A percentile compares a stretch with the other conserved stretches of the same genome.
Conservation (phyloP, 768 basidiomycete species). For the Pluteus cervinus region DNA sequence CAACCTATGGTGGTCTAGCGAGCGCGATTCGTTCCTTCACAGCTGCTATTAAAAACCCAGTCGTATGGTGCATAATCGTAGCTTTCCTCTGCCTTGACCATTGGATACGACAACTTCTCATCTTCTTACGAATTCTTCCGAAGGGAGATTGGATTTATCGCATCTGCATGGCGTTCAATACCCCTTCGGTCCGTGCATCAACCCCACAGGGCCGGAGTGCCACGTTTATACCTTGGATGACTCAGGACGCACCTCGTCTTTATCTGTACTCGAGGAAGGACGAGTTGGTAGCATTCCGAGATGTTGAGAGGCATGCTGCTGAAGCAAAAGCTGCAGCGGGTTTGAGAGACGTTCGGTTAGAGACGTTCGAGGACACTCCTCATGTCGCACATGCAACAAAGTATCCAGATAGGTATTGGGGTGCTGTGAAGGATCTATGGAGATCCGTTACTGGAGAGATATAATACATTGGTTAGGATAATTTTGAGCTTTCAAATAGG, state of each 20-base stretch:
- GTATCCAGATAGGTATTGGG: constrained; percentile 40
- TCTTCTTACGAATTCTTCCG: background rate
- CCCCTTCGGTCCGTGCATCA: constrained; percentile 16
- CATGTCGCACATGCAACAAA: constrained; percentile 42
- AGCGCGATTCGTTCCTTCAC: constrained; percentile 8
- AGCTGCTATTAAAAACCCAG: background rate
- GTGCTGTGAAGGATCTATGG: constrained; percentile 31
- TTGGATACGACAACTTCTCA: constrained; percentile 1
- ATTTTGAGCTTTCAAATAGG: no score
- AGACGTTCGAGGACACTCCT: constrained; percentile 32
- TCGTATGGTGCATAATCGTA: background rate
- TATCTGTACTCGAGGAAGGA: constrained; percentile 42
- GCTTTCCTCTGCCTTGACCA: background rate
- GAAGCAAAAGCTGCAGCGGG: constrained; percentile 25
- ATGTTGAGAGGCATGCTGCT: constrained; percentile 30
- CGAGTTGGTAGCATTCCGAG: constrained; percentile 27
- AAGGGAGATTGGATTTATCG: constrained; percentile 17
- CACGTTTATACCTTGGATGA: constrained; percentile 34
- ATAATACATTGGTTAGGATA: no score
- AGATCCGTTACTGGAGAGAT: no score
- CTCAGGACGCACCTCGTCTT: constrained; percentile 31
- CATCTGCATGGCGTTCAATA: constrained; percentile 18
- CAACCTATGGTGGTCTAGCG: constrained; percentile 17
- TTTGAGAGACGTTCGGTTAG: constrained; percentile 22
- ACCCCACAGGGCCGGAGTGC: constrained; percentile 17